Conservation (phyloP, 192 early-diverging fungal genomes). For the Coemansia sp. region DNA sequence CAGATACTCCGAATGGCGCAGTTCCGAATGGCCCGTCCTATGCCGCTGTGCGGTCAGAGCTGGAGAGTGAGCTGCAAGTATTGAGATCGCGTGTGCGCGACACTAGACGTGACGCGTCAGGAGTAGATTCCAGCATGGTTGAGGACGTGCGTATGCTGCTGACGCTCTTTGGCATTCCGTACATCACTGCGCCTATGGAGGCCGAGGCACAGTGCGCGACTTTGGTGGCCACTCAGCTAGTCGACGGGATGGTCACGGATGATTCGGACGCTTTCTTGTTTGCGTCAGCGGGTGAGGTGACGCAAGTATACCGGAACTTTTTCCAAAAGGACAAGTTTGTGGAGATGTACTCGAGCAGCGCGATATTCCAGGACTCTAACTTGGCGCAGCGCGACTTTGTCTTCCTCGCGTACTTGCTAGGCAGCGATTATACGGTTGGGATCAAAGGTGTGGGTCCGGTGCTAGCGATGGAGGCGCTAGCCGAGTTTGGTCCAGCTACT, state of each 20-base stretch:
- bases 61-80: slow-evolving; percentile 33
- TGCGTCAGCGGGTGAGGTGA: slow-evolving; percentile 59
- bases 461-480: slow-evolving; percentile 86
- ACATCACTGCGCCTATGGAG: slow-evolving; percentile 91
- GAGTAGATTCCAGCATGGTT: slow-evolving; percentile 47
- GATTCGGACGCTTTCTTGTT: slow-evolving; percentile 98
- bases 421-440: slow-evolving; percentile 97
- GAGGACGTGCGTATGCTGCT: slow-evolving; percentile 70
- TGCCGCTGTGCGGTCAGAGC: slow-evolving; percentile 29
- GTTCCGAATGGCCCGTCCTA: background rate
- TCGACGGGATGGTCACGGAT: slow-evolving; percentile 96
- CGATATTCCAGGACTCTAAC: slow-evolving; percentile 67
- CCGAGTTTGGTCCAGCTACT: slow-evolving; percentile 61
- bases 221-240: slow-evolving; percentile 60
- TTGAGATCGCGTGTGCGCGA: slow-evolving; percentile 38
- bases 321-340: slow-evolving; percentile 90
- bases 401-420: slow-evolving; percentile 83
- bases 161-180: slow-evolving; percentile 92
- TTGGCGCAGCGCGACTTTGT: slow-evolving; percentile 75
- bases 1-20: background rate
- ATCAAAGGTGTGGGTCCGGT: slow-evolving; percentile 86
- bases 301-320: slow-evolving; percentile 84
- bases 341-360: slow-evolving; percentile 73
- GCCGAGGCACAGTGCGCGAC: slow-evolving; percentile 97
- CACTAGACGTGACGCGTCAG: slow-evolving; percentile 38